Conservation (phyloP, 2,329 filamentous ascomycete species). For the Alternaria atra region DNA sequence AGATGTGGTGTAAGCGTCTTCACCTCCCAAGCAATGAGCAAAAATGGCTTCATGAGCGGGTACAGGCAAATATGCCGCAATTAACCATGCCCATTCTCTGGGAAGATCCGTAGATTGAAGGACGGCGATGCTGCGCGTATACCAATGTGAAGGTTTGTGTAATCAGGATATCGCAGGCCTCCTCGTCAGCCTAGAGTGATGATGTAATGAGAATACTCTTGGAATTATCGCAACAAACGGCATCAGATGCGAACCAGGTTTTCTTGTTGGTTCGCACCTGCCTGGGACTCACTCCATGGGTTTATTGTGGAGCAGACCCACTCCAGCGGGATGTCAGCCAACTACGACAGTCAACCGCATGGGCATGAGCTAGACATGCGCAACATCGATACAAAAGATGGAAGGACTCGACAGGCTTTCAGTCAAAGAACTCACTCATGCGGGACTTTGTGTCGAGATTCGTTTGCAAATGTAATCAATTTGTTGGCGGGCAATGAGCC, state of each 20-base stretch:
- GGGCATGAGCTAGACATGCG: background rate
- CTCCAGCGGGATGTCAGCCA: background rate
- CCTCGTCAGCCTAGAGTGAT: background rate
- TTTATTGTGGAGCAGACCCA: background rate
- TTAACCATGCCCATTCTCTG: background rate
- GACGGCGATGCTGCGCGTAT: background rate
- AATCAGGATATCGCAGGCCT: background rate
- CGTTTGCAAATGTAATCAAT: too few species aligned
- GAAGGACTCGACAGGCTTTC: background rate
- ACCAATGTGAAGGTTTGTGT: background rate
- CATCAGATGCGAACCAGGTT: background rate
- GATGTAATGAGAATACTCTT: background rate
- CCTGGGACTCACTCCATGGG: background rate
- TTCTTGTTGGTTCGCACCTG: background rate
- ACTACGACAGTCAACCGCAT: background rate
- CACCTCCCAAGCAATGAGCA: background rate
- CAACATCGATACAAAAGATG: background rate
- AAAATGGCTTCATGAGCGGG: background rate
- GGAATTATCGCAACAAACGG: too few species aligned
- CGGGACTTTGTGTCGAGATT: too few species aligned
- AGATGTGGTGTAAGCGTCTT: background rate
- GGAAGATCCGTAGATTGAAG: background rate
- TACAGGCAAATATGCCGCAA: background rate
- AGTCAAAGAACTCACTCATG: too few species aligned
- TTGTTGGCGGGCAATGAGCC: too few species aligned